phyloP scores from a whole-genome alignment of 2,329 filamentous ascomycete genomes.

The Annulohypoxylon truncatum region DNA sequence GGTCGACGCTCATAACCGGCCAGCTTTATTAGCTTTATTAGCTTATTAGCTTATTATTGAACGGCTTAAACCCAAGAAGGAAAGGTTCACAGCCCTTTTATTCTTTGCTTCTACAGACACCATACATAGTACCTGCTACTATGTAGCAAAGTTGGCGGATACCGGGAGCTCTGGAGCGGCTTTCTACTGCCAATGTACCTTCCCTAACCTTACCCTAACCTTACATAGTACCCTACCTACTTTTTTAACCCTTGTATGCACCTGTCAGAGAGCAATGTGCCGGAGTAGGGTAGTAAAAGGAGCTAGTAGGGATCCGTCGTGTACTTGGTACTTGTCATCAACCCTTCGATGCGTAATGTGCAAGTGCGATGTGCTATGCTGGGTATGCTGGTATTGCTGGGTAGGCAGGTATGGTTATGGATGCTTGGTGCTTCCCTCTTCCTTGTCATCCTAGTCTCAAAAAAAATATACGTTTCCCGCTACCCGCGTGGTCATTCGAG shows the following conservation, averaged over 20 bases:
- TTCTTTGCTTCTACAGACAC: constrained; percentile 37
- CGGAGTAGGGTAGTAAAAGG: constrained; percentile 36
- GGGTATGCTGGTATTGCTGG: neutral
- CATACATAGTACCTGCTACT: too few species aligned
- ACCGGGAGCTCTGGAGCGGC: constrained; percentile 39
- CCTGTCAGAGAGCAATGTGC: constrained; percentile 46
- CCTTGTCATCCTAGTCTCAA: constrained; percentile 27
- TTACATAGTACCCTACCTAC: constrained; percentile 4
- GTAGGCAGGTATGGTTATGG: neutral
- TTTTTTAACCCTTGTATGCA: constrained; percentile 10
- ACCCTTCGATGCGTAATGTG: constrained; percentile 23
- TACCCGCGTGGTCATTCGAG: constrained; percentile 44
- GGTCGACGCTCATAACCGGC: constrained; percentile 38
- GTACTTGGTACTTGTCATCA: constrained; percentile 34
- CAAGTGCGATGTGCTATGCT: neutral
- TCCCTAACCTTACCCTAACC: neutral
- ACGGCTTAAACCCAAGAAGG: constrained; percentile 41
- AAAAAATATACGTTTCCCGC: constrained; percentile 33
- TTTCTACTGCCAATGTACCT: constrained; percentile 7
- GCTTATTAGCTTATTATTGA: constrained; percentile 44
- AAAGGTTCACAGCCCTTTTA: constrained; percentile 43
- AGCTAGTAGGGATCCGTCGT: constrained; percentile 34
- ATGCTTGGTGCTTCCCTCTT: constrained; percentile 31
- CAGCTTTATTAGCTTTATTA: constrained; percentile 20
- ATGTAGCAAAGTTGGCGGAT: constrained; percentile 32